A percentile compares a stretch with the other conserved stretches of the same genome.
Evolutionary conservation across 805 yeast genomes (phyloP).

Genomic region (Metschnikowia matae): DNA sequence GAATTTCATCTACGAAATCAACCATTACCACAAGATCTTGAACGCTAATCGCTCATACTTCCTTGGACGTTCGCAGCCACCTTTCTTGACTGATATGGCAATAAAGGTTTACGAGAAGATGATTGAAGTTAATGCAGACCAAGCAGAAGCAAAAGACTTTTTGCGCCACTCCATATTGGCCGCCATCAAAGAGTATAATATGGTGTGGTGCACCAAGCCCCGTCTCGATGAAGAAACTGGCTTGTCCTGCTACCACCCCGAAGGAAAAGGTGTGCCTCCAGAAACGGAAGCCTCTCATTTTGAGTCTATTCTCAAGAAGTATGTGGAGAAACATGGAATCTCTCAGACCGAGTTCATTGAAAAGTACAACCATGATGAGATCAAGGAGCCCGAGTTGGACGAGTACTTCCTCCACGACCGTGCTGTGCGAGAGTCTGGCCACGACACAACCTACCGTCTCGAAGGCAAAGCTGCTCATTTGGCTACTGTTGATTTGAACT

Average conservation of each 20-base stretch:
- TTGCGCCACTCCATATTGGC: conserved; percentile 63
- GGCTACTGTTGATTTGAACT: conserved; percentile 87
- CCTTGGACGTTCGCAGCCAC: conserved; percentile 91
- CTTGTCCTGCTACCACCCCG: conserved; percentile 84
- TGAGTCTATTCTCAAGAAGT: conserved; percentile 63
- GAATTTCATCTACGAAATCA: conserved; percentile 85
- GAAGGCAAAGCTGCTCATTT: conserved; percentile 87
- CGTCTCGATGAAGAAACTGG: conserved; percentile 72
- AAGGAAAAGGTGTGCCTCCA: conserved; percentile 91
- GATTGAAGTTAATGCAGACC: conserved; percentile 41
- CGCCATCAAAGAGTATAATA: conserved; percentile 80
- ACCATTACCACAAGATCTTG: conserved; percentile 85
- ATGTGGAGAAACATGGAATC: conserved; percentile 54
- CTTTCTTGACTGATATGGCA: conserved; percentile 92
- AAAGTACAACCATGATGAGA: conserved; percentile 59
- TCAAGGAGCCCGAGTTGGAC: conserved; percentile 78
- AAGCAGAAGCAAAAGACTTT: conserved; percentile 37
- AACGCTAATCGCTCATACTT: conserved; percentile 94
- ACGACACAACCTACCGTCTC: conserved; percentile 86
- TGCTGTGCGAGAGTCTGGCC: conserved; percentile 95
- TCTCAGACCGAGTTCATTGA: conserved; percentile 60
- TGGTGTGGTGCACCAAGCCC: conserved; percentile 76
- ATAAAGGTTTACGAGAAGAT: conserved; percentile 60
- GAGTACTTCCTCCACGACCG: conserved; percentile 87
- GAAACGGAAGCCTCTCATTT: conserved; percentile 93